A percentile compares a stretch with the other conserved stretches of the same genome.
phyloP scores from a whole-genome alignment of 441 rosid species.

The Daphne laureola region DNA sequence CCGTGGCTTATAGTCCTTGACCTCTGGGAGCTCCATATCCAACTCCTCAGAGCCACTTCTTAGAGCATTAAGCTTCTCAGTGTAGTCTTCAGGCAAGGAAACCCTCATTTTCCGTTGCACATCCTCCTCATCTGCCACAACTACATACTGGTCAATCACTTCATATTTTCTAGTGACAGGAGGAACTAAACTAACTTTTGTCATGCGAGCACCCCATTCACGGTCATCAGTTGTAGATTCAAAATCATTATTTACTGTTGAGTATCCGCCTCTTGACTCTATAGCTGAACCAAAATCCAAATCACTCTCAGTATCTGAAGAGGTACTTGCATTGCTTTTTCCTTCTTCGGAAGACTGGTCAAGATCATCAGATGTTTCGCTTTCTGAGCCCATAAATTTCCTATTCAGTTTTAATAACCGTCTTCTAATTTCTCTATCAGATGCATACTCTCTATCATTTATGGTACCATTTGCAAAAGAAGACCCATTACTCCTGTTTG shows the following conservation, averaged over 20 bases:
- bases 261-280: constrained; percentile 57
- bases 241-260: constrained; percentile 47
- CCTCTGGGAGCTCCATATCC: constrained; percentile 99
- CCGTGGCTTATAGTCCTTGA: constrained; percentile 92
- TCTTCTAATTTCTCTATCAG: constrained; percentile 90
- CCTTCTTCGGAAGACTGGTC: constrained; percentile 63
- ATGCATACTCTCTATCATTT: constrained; percentile 72
- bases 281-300: constrained; percentile 50
- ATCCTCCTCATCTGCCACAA: constrained; percentile 91
- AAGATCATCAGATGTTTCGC: constrained; percentile 85
- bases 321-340: constrained; percentile 56
- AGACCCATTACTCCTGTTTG: constrained; percentile 57
- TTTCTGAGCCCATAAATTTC: constrained; percentile 78
- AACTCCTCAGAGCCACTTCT: constrained; percentile 84
- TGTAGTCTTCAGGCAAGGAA: constrained; percentile 92
- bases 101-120: constrained; percentile 88
- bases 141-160: constrained; percentile 71
- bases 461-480: constrained; percentile 40
- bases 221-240: constrained; percentile 79
- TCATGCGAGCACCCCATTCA: constrained; percentile 99
- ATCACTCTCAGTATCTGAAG: constrained; percentile 91
- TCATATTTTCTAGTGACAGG: constrained; percentile 99
- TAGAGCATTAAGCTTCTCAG: constrained; percentile 90
- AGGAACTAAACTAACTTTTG: constrained; percentile 95
- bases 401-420: constrained; percentile 82